phyloP scores from a whole-genome alignment of 2,329 filamentous ascomycete species.

The Penicillium sp. region DNA sequence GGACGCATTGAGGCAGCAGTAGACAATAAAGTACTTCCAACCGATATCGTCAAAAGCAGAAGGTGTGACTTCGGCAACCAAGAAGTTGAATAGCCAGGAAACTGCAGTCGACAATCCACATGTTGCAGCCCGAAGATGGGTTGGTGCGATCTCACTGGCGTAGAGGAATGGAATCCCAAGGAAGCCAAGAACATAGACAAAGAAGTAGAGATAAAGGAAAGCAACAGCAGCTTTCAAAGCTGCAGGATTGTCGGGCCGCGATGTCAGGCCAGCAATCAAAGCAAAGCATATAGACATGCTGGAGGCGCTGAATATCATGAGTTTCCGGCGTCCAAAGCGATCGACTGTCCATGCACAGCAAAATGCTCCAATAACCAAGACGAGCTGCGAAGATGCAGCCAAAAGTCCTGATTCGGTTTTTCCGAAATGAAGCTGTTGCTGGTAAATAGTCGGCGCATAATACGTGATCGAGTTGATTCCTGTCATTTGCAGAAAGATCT shows the following conservation, averaged over 20 bases:
- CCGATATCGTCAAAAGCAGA: slow-evolving; percentile 12
- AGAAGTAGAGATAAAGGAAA: slow-evolving; percentile 13
- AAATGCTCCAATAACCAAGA: too few species aligned
- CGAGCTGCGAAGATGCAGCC: too few species aligned
- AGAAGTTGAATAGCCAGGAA: slow-evolving; percentile 19
- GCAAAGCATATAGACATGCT: slow-evolving; percentile 16
- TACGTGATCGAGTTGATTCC: too few species aligned
- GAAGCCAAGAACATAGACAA: slow-evolving; percentile 17
- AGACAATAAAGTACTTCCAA: slow-evolving; percentile 19
- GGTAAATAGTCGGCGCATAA: too few species aligned
- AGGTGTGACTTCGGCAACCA: slow-evolving; percentile 18
- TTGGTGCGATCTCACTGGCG: slow-evolving; percentile 11
- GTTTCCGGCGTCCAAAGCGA: slow-evolving; percentile 30
- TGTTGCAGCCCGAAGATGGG: slow-evolving; percentile 12
- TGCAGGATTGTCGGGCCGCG: slow-evolving; percentile 2
- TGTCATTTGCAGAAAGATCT: too few species aligned
- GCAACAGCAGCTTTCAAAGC: slow-evolving; percentile 13
- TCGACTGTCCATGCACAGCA: slow-evolving; percentile 26
- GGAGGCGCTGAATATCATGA: slow-evolving; percentile 24
- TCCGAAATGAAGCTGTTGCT: too few species aligned
- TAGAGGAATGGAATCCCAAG: slow-evolving; percentile 16
- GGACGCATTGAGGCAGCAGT: not conserved
- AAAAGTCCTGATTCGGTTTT: too few species aligned
- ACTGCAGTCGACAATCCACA: slow-evolving; percentile 14
- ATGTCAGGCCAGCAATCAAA: slow-evolving; percentile 6